A percentile compares a stretch with the other conserved stretches of the same genome.
phyloP scores from a whole-genome alignment of 208 protist genomes.

The Acanthamoeba lenticulata region DNA sequence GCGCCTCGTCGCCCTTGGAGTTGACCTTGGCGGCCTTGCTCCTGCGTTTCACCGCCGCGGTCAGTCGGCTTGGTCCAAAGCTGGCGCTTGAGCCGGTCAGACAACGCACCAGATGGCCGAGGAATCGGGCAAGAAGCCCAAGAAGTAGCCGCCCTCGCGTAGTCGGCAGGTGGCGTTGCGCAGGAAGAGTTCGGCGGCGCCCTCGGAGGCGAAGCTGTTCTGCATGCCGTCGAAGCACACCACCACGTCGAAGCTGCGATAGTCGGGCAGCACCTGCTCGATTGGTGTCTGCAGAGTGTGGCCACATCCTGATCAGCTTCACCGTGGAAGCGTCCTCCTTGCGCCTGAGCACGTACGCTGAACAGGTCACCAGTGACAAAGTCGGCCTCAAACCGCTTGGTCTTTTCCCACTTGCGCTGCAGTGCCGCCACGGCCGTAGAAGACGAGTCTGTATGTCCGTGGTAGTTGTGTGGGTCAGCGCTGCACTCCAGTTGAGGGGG shows the following conservation, averaged over 20 bases:
- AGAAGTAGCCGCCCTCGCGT: conserved; percentile 75
- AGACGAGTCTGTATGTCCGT: background rate
- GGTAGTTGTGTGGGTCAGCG: background rate
- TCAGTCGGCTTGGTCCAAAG: background rate
- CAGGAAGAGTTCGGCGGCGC: conserved; percentile 66
- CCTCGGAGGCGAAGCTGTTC: conserved; percentile 65
- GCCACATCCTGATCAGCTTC: background rate
- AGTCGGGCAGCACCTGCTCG: background rate
- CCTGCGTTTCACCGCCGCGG: background rate
- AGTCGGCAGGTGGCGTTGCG: conserved; percentile 60
- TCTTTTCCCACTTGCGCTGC: conserved; percentile 2
- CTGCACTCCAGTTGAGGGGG: background rate
- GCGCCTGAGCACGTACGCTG: too few species aligned
- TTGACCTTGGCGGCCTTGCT: conserved; percentile 32
- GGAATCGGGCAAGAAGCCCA: conserved; percentile 76
- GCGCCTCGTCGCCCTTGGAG: conserved; percentile 59
- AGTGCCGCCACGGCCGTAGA: background rate
- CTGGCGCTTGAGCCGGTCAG: too few species aligned
- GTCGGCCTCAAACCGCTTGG: conserved; percentile 53
- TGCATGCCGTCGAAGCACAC: conserved; percentile 77
- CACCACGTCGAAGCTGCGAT: conserved; percentile 64
- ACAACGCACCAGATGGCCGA: conserved; percentile 73
- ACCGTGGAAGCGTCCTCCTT: too few species aligned
- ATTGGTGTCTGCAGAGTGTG: background rate
- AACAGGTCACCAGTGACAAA: conserved; percentile 56